Base-by-base conservation (phyloP, 1,139 yeast species). In the Hemisphaericaspora xylofermentans region DNA sequence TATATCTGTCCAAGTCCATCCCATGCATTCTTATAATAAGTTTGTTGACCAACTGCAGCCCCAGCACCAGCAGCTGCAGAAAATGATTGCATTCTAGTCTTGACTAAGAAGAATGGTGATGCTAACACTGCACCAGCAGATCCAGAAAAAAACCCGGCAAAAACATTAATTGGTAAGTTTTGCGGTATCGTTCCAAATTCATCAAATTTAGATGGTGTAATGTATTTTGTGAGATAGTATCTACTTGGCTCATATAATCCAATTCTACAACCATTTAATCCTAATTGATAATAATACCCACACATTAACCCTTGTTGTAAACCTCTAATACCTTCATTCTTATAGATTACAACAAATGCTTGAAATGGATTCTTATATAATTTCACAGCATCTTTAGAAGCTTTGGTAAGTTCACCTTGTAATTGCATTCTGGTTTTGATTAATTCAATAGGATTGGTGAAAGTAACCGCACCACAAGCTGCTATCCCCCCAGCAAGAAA, bases 391-490 rank as follows among this genome's bases (percentile, higher is more conserved):
- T 71, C 63, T 22, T 55, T 56, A 2, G 80, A 74, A 27, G 64
- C 61, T 25, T 82, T 74, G 3, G 82, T 69, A 40, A 93, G 71
- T 63, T 93, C 98, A 42, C 98, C 98, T 64, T 93, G 97, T 33
- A 93, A 71, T 63, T 93, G 98, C 95, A 93, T 87, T 64, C 98
- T 74, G 3, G 95, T 93, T 66, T 93, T 93, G 56, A 91, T 88
- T 50, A 93, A 73, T 60, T 93, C 98, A 45, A 93, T 85, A 7
- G 98, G 98, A 58, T 93, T 93, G 9, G 98, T 91, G 61, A 91
- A 85, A 0, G 97, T 93, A 29, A 93, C 98, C 0, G 98, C 98
- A 40, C 95, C 95, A 68, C 98, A 91, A 3, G 98, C 97, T 1
- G 98, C 98, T 9, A 88, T 51, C 6, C 96, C 96, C 4, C 98